A percentile compares a stretch with the other conserved stretches of the same genome.
These are phyloP conservation scores for Vinca minor DNA, from an alignment of 257 asterid genomes.

Conservation along the genomic window DNA sequence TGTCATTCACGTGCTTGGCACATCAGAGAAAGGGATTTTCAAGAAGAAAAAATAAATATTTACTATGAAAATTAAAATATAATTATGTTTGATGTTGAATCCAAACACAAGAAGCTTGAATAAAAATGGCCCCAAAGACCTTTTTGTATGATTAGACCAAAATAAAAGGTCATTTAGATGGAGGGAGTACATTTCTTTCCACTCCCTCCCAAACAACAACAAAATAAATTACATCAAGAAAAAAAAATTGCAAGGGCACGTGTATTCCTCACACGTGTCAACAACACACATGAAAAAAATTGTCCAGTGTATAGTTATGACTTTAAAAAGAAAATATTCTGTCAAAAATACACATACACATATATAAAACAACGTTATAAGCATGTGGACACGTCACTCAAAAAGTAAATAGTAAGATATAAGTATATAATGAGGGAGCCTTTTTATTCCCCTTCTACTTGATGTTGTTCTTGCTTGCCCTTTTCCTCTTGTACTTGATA, in stretches of 20 bases:
- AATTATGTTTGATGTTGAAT: constrained; percentile 18
- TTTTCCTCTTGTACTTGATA: background rate
- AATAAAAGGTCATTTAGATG: constrained; percentile 36
- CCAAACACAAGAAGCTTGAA: constrained; percentile 47
- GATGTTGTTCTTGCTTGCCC: background rate
- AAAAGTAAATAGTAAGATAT: background rate
- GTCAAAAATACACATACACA: constrained; percentile 72
- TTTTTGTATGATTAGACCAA: constrained; percentile 46
- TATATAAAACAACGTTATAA: constrained; percentile 30
- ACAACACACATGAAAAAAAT: constrained; percentile 6
- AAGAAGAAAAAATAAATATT: background rate
- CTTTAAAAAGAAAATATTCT: constrained; percentile 30
- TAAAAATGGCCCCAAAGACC: constrained; percentile 93
- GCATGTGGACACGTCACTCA: constrained; percentile 50
- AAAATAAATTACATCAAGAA: constrained; percentile 2
- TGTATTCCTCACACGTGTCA: constrained; percentile 36
- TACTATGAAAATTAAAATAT: no score
- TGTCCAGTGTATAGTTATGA: constrained; percentile 57
- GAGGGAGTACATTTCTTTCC: constrained; percentile 14
- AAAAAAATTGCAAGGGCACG: constrained; percentile 19
- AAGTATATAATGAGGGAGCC: constrained; percentile 26
- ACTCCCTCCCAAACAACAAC: constrained; percentile 9
- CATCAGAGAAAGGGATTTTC: constrained; percentile 20
- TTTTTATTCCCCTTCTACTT: constrained; percentile 8
- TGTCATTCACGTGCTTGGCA: constrained; percentile 75